A percentile compares a stretch with the other conserved stretches of the same genome.
Conservation (phyloP, 2,329 filamentous ascomycete species). For the Leptographium procerum region DNA sequence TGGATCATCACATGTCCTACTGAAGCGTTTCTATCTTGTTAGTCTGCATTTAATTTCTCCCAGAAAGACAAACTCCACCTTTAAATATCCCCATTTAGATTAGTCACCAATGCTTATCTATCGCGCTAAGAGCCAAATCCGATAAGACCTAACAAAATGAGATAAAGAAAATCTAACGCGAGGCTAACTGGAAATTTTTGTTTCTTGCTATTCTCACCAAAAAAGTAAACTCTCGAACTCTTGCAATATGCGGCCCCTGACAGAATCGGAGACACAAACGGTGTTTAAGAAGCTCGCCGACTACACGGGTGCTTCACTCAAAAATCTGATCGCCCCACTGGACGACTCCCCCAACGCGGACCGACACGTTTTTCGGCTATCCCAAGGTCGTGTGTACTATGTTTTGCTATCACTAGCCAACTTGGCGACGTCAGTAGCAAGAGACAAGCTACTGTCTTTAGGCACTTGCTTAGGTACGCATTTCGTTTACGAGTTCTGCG, state of each 20-base stretch:
- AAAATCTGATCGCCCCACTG: conserved; percentile 68
- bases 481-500: background rate
- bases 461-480: conserved; percentile 64
- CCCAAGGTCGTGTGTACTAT: conserved; percentile 74
- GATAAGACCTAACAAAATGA: background rate
- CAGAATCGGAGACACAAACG: conserved; percentile 29
- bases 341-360: conserved; percentile 57
- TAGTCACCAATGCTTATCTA: background rate
- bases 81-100: background rate
- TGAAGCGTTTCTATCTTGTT: too few relatives aligned
- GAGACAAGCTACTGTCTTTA: conserved; percentile 73
- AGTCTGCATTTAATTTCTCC: too few relatives aligned
- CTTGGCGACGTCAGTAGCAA: conserved; percentile 73
- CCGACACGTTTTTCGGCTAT: conserved; percentile 75
- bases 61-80: too few relatives aligned
- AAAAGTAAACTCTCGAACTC: background rate
- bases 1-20: too few relatives aligned
- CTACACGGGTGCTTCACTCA: conserved; percentile 80
- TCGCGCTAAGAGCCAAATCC: background rate
- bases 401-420: conserved; percentile 83
- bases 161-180: background rate
- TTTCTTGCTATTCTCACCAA: background rate
- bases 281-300: conserved; percentile 88
- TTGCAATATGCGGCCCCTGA: conserved; percentile 15
- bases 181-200: background rate